phyloP scores from a whole-genome alignment of 2,329 filamentous ascomycete genomes.

The Cercospora brassicicola region DNA sequence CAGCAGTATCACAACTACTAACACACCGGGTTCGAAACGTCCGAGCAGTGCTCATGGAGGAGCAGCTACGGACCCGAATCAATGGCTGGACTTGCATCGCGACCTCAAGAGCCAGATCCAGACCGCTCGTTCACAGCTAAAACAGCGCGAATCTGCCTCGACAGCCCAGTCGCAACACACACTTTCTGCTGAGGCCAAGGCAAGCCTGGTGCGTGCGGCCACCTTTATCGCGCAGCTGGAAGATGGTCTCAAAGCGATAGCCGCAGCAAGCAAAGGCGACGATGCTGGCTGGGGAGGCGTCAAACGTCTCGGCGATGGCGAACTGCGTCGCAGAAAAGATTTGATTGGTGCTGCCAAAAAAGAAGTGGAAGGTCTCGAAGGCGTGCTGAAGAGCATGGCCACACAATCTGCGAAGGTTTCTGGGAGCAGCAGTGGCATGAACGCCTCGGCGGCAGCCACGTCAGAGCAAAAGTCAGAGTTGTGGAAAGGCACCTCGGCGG shows the following conservation, averaged over 20 bases:
- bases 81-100: conserved; percentile 74
- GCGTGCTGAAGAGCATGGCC: conserved; percentile 65
- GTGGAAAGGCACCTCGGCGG: conserved; percentile 36
- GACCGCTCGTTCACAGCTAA: conserved; percentile 65
- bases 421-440: conserved; percentile 17
- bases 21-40: conserved; percentile 23
- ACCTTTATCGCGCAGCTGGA: conserved; percentile 64
- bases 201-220: conserved; percentile 67
- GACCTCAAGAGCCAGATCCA: conserved; percentile 72
- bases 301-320: conserved; percentile 67
- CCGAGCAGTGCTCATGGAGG: conserved; percentile 34
- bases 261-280: conserved; percentile 38
- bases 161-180: conserved; percentile 61
- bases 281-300: conserved; percentile 42
- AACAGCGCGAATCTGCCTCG: conserved; percentile 63
- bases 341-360: conserved; percentile 67
- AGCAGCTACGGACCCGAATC: conserved; percentile 51
- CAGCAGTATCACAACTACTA: conserved; percentile 46
- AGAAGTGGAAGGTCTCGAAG: conserved; percentile 74
- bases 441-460: conserved; percentile 38
- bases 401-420: conserved; percentile 46
- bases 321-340: conserved; percentile 70
- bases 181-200: conserved; percentile 68
- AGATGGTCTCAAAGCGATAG: conserved; percentile 58
- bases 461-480: conserved; percentile 40